Evolutionary conservation across 345 rosid genomes (phyloP), one percentile per base, ranked within the genome.

Genomic region (Bruguiera sexangula): DNA sequence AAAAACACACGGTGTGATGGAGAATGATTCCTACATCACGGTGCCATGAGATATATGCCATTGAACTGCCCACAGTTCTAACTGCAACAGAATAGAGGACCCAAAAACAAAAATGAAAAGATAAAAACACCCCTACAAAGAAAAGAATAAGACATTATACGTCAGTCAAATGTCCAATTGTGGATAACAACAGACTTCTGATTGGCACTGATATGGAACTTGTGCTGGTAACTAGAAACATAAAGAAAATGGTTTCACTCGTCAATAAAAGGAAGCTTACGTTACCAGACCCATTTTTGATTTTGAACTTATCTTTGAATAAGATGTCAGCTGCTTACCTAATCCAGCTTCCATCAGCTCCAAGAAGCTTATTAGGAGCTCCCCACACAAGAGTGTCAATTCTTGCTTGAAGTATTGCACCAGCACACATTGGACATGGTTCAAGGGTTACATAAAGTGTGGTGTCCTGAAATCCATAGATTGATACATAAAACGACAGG

Each of bases 401-500:
- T 74, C 97, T 88, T 66, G 96, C 96, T 83, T 92, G 99, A 79
- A 92, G 97, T 69, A 92, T 90, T 70, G 99, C 97, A 71, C 99
- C 99, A 68, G 97, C 99, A 81, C 99, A 95, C 96, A 95, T 92
- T 10, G 97, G 87, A 62, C 97, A 95, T 2, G 99, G 97, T 80
- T 95, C 99, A 51, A 95, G 89, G 57, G 99, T 92, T 77, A 92
- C 96, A 71, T 95, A 95, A 51, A 92, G 91, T 6, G 97, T 88
- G 1, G 96, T 76, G 50, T 85, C 96, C 96, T 92, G 87, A 39
- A 56, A 64, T 54, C 53, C 54, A 39, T 60, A 68, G 6, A 62
- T 18, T 16, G 37, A 51, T 30, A 34, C 63, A 43, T 19, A 65
- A 31, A 21, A 62, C 8, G 21, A 48, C 46, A 65, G 31, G 18